Evolutionary conservation across 1,284 basidiomycete species (phyloP).

Genomic region (Fomitopsis schrenkii): DNA sequence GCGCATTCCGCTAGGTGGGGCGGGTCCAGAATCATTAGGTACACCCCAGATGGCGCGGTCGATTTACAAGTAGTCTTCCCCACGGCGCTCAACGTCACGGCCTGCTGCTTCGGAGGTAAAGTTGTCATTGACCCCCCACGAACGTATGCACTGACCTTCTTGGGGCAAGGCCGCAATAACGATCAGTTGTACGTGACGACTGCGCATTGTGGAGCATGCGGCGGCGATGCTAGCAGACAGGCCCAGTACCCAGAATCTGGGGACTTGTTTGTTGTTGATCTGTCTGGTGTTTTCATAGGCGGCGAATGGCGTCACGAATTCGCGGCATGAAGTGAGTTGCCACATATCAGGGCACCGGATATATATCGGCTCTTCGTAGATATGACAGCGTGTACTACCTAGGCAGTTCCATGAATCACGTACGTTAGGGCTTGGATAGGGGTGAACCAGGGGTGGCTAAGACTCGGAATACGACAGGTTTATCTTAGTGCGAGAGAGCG

Average conservation of each 20-base stretch:
- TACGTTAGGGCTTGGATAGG: neutral
- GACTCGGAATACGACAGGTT: neutral
- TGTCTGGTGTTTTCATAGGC: constrained; percentile 50
- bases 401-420: neutral
- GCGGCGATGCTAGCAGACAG: constrained; percentile 47
- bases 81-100: constrained; percentile 55
- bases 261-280: constrained; percentile 56
- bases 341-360: neutral
- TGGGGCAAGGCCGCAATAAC: constrained; percentile 26
- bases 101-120: constrained; percentile 66
- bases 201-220: constrained; percentile 56
- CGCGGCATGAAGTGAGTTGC: constrained; percentile 19
- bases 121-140: constrained; percentile 1
- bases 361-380: neutral
- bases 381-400: neutral
- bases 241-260: constrained; percentile 57
- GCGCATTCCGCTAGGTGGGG: constrained; percentile 46
- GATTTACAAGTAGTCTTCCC: constrained; percentile 57
- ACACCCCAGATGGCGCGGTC: constrained; percentile 44
- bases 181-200: constrained; percentile 66
- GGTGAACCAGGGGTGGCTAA: neutral
- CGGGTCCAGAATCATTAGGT: constrained; percentile 55
- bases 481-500: neutral
- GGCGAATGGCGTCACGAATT: constrained; percentile 36
- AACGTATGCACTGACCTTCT: neutral